A percentile compares a stretch with the other conserved stretches of the same genome.
These are phyloP conservation scores for Dothistroma septosporum DNA, from an alignment of 2,329 filamentous ascomycete genomes.

Conservation along the genomic window DNA sequence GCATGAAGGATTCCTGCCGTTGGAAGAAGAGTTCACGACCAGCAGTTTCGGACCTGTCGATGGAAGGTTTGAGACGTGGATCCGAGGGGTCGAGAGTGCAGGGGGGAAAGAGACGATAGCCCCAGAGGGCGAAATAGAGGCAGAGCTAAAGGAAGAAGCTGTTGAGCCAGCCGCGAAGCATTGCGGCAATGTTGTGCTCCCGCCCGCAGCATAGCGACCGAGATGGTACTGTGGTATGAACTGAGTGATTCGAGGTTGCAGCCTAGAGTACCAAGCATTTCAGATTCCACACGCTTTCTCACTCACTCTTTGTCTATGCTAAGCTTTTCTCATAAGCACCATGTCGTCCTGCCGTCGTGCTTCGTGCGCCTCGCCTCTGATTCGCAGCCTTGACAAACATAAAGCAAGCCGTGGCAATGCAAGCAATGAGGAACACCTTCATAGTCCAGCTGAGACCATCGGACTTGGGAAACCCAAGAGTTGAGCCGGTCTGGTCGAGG, in stretches of 20 bases:
- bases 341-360: slow-evolving; percentile 20
- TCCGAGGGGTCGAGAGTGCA: not conserved
- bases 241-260: not conserved
- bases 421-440: slow-evolving; percentile 45
- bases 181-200: not conserved
- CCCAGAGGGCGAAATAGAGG: not conserved
- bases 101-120: not conserved
- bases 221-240: no score
- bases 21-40: not conserved
- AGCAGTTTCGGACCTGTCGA: not conserved
- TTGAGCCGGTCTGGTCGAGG: slow-evolving; percentile 6
- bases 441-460: slow-evolving; percentile 41
- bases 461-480: slow-evolving; percentile 15
- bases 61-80: not conserved
- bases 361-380: slow-evolving; percentile 13
- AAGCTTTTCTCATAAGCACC: slow-evolving; percentile 28
- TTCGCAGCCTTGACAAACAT: slow-evolving; percentile 24
- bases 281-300: not conserved
- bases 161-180: not conserved
- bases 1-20: not conserved
- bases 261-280: not conserved
- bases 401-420: slow-evolving; percentile 42
- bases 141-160: not conserved
- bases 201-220: no score
- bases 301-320: slow-evolving; percentile 6